These are phyloP conservation scores for Scorias spongiosa DNA, from an alignment of 2,329 filamentous ascomycete genomes.

Conservation along the genomic window DNA sequence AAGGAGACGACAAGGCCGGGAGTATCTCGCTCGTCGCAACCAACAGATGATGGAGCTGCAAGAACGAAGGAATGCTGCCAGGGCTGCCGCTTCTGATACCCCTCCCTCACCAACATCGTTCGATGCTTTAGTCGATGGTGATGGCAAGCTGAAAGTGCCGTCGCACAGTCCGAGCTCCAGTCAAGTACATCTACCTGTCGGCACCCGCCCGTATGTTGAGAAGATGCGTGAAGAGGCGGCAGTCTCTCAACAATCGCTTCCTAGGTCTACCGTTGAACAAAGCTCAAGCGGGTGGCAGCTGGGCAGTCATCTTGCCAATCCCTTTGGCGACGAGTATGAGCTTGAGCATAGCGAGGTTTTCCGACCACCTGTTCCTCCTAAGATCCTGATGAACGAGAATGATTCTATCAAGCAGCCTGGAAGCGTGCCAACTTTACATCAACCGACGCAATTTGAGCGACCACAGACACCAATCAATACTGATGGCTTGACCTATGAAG, in stretches of 20 bases:
- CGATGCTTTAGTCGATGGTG: constrained; percentile 17
- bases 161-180: not conserved
- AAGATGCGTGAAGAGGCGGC: constrained; percentile 9
- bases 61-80: constrained; percentile 11
- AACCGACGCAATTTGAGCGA: not conserved
- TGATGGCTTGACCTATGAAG: constrained; percentile 19
- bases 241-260: constrained; percentile 9
- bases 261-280: constrained; percentile 6
- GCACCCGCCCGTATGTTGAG: not conserved
- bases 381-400: constrained; percentile 21
- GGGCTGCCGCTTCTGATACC: constrained; percentile 2
- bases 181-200: too few species aligned
- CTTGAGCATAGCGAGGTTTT: constrained; percentile 24
- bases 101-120: constrained; percentile 15
- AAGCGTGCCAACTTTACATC: constrained; percentile 7
- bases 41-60: constrained; percentile 20
- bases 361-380: constrained; percentile 31
- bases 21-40: constrained; percentile 21
- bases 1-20: constrained; percentile 19
- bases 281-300: constrained; percentile 22
- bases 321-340: constrained; percentile 30
- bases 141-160: constrained; percentile 14
- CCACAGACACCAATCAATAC: constrained; percentile 1
- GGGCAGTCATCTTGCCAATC: constrained; percentile 28
- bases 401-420: not conserved